Conservation (phyloP, 805 yeast species). For the Cyberlindnera nakhonratchasimensis region DNA sequence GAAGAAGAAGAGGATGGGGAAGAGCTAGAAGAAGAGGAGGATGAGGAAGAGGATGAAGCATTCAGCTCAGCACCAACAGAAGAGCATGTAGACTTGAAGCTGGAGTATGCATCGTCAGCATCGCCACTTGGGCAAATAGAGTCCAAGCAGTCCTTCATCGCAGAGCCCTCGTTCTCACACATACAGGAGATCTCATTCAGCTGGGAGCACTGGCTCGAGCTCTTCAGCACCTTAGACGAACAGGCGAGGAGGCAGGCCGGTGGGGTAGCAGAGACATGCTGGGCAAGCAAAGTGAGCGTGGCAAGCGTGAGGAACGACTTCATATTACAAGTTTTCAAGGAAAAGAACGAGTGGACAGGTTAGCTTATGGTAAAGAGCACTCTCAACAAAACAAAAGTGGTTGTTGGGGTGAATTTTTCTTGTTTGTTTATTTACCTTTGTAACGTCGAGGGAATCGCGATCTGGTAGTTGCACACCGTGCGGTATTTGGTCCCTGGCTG, state of each 20-base stretch:
- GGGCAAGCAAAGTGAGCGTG: conserved; percentile 20
- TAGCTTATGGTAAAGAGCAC: background rate
- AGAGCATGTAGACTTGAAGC: conserved; percentile 53
- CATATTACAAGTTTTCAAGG: conserved; percentile 3
- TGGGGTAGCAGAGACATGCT: conserved; percentile 53
- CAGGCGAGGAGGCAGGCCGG: conserved; percentile 93
- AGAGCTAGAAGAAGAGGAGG: conserved; percentile 13
- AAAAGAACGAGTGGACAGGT: background rate
- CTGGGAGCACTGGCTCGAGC: conserved; percentile 49
- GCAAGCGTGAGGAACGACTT: conserved; percentile 14
- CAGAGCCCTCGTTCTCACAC: conserved; percentile 53
- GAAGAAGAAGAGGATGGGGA: conserved; percentile 13
- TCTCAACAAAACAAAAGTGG: background rate
- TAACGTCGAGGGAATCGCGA: background rate
- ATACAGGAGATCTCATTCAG: conserved; percentile 66
- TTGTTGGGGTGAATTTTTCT: conserved; percentile 1
- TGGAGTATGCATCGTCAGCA: conserved; percentile 53
- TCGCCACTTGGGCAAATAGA: conserved; percentile 64
- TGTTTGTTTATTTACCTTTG: background rate
- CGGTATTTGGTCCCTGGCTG: background rate
- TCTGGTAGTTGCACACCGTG: conserved; percentile 6
- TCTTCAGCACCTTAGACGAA: conserved; percentile 64
- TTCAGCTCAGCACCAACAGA: conserved; percentile 36
- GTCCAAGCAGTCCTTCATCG: conserved; percentile 60
- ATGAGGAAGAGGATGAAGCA: conserved; percentile 2